Evolutionary conservation across 352 stramenopile genomes (phyloP), one percentile per base, ranked within the genome.

Genomic region (Pythium pyrilobum): DNA sequence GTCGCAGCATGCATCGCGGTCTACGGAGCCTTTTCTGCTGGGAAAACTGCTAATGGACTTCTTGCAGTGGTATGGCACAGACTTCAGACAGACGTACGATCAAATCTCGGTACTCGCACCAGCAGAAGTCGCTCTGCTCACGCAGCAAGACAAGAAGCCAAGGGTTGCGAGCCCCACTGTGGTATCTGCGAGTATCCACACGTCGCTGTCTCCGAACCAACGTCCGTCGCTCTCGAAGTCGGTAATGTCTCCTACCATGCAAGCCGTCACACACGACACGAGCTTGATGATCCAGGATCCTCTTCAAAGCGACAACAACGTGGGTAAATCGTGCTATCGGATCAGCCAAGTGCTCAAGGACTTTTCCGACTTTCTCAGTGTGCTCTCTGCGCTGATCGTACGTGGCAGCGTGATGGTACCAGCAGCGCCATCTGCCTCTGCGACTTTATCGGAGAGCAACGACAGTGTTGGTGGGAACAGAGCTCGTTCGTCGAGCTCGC

Each of bases 1-100:
- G 5, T 59, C 66, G 42, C 69, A 61, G 40, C 42, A 34, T 28
- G 47, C 41, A 37, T 41, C 52, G 10, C n/a, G 43, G 16, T 53
- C 43, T 1, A 37, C 52, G 0, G 52, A 56, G 15, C 62, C 16
- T 67, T 84, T 69, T 47, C 42, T 90, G 9, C 62, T 94, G 2
- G 83, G 83, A 3, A 94, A 94, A 47, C 64, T 89, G 27, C 57
- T 94, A 4, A 92, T 94, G 83, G 69, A 85, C 53, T 82, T 94
- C 40, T 60, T 94, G 47, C 77, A 92, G 39, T 94, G 85, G 61
- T 94, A 89, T 42, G 81, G 78, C 20, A 92, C 87, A 24, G 77
- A 92, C 28, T 94, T 91, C 41, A 68, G 82, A 5, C 81, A 87
- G 38, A 71, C 86, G 27, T 62, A 89, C 3, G 83, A 94, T 28